phyloP scores from a whole-genome alignment of 805 yeast species.

The Diddensiella caesifluorescens region DNA sequence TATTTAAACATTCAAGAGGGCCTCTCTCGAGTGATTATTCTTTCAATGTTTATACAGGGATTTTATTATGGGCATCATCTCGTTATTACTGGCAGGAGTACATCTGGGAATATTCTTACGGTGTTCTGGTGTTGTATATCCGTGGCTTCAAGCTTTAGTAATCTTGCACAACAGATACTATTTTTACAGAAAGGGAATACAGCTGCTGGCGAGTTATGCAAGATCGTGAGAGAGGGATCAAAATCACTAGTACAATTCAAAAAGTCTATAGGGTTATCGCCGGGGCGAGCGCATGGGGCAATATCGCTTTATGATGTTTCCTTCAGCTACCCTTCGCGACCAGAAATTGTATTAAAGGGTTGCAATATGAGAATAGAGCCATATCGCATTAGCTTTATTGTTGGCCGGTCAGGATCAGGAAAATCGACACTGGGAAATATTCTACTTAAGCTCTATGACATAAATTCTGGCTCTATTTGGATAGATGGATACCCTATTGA shows the following conservation, averaged over 20 bases:
- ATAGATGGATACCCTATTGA: conserved; percentile 51
- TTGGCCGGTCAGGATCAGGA: conserved; percentile 92
- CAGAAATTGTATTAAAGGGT: conserved; percentile 42
- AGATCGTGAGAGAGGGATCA: conserved; percentile 32
- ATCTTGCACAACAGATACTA: conserved; percentile 52
- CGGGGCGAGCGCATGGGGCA: conserved; percentile 33
- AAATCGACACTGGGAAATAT: conserved; percentile 76
- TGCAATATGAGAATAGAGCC: conserved; percentile 44
- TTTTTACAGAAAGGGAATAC: conserved; percentile 66
- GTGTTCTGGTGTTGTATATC: conserved; percentile 78
- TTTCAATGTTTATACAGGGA: conserved; percentile 82
- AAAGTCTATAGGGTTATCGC: conserved; percentile 25
- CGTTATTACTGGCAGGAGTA: conserved; percentile 46
- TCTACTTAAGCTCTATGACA: conserved; percentile 53
- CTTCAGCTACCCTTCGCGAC: conserved; percentile 61
- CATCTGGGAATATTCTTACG: conserved; percentile 65
- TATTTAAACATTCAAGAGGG: conserved; percentile 54
- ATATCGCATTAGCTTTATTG: conserved; percentile 51
- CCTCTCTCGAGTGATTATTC: conserved; percentile 48
- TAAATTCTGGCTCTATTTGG: conserved; percentile 48
- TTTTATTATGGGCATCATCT: conserved; percentile 84
- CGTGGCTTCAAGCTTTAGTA: conserved; percentile 57
- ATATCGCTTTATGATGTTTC: conserved; percentile 41
- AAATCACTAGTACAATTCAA: conserved; percentile 10
- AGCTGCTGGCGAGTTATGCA: conserved; percentile 50